A percentile compares a stretch with the other conserved stretches of the same genome.
Evolutionary conservation across 495 filamentous ascomycete genomes (phyloP).

Genomic region (Penicillium simplicissimum): DNA sequence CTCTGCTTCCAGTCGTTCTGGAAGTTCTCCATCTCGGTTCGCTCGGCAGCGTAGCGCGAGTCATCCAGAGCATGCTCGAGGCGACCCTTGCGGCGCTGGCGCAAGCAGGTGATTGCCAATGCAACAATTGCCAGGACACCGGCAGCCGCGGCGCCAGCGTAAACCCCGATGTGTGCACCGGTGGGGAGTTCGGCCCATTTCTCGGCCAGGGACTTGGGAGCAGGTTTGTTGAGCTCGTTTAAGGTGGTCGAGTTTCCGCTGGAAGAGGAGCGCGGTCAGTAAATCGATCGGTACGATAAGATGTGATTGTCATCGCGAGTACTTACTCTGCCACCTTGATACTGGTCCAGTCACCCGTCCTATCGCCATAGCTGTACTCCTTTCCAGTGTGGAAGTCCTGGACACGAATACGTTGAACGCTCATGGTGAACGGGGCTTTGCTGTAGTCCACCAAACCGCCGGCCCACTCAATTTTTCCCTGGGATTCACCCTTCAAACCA

Average conservation of each 20-base stretch:
- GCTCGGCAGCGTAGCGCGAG: conserved; percentile 57
- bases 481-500: conserved; percentile 62
- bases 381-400: conserved; percentile 41
- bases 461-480: conserved; percentile 44
- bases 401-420: conserved; percentile 49
- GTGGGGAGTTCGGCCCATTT: conserved; percentile 60
- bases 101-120: conserved; percentile 62
- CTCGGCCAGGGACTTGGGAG: conserved; percentile 48
- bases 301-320: background rate
- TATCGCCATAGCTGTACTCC: conserved; percentile 41
- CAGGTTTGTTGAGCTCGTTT: conserved; percentile 30
- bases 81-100: conserved; percentile 65
- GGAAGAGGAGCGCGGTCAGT: background rate
- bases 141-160: conserved; percentile 49
- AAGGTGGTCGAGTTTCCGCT: conserved; percentile 61
- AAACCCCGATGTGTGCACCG: conserved; percentile 60
- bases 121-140: conserved; percentile 50
- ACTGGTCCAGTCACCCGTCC: conserved; percentile 35
- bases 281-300: background rate
- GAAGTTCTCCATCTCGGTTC: conserved; percentile 62
- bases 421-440: conserved; percentile 71
- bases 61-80: conserved; percentile 60
- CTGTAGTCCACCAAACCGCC: conserved; percentile 64
- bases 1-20: conserved; percentile 44
- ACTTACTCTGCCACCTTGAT: conserved; percentile 55